phyloP scores from a whole-genome alignment of 73 alveolate genomes.

The Stentor coeruleus region DNA sequence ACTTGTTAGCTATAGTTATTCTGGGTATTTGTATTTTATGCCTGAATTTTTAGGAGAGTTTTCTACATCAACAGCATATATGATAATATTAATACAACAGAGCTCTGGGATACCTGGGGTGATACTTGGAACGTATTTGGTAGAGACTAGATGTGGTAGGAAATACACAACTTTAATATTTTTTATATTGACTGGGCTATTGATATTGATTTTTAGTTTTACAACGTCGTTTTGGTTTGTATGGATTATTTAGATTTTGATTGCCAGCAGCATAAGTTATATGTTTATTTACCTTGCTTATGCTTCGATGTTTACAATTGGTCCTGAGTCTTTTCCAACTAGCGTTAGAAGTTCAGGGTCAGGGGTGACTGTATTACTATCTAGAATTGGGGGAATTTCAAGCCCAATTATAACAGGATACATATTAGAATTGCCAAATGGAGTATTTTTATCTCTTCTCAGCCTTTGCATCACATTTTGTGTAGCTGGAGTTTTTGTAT shows the following conservation, averaged over 20 bases:
- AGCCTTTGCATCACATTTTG: not conserved
- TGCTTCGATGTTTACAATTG: not conserved
- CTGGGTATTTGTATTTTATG: not conserved
- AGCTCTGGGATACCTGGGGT: conserved; percentile 14
- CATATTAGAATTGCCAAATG: not conserved
- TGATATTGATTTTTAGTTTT: not conserved
- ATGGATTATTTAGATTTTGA: not conserved
- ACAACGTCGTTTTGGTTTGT: not conserved
- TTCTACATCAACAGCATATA: not conserved
- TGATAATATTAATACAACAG: not conserved
- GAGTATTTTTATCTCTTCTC: not conserved
- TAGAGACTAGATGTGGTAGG: conserved; percentile 4
- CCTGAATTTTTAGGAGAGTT: not conserved
- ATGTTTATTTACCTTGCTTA: not conserved
- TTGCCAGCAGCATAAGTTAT: not conserved
- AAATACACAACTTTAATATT: not conserved
- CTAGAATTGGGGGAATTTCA: conserved; percentile 18
- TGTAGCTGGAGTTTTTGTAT: not conserved
- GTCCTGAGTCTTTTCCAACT: conserved; percentile 24
- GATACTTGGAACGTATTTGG: not conserved
- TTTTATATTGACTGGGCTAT: not conserved
- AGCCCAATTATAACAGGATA: not conserved
- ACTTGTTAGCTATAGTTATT: not conserved
- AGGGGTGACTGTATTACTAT: too few species aligned
- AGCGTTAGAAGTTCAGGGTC: not conserved